phyloP scores from a whole-genome alignment of 495 filamentous ascomycete species.

The Hypoxylon cercidicola region DNA sequence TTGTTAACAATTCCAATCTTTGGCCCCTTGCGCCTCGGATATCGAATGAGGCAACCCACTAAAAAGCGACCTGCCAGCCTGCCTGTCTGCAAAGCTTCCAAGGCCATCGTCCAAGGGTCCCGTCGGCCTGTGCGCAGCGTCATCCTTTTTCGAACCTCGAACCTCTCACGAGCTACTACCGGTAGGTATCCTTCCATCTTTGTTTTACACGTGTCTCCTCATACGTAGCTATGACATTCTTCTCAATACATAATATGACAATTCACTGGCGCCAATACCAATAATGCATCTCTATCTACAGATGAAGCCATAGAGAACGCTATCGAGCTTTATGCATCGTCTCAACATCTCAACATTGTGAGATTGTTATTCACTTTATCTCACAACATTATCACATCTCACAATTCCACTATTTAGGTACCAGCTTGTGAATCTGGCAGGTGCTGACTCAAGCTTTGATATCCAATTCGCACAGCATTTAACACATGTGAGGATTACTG shows the following conservation, averaged over 20 bases:
- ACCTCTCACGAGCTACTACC: background rate
- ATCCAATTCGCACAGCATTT: background rate
- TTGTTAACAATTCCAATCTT: background rate
- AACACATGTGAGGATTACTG: constrained; percentile 16
- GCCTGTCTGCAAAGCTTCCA: background rate
- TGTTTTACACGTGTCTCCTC: background rate
- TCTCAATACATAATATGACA: background rate
- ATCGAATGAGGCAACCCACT: constrained; percentile 40
- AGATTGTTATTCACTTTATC: constrained; percentile 4
- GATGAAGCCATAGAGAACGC: background rate
- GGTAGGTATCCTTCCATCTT: background rate
- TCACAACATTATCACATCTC: constrained; percentile 24
- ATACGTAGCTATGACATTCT: background rate
- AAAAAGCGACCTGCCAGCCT: background rate
- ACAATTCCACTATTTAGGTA: constrained; percentile 17
- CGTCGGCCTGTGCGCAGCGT: background rate
- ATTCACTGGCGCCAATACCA: too few relatives aligned
- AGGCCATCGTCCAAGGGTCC: background rate
- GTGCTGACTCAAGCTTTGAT: constrained; percentile 30
- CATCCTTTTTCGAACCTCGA: background rate
- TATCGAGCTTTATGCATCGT: too few relatives aligned
- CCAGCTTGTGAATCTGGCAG: constrained; percentile 24
- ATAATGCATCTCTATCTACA: background rate
- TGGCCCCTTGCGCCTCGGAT: constrained; percentile 33
- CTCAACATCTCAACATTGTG: constrained; percentile 20